Conservation (phyloP, 441 rosid genomes). For the Corymbia calophylla region DNA sequence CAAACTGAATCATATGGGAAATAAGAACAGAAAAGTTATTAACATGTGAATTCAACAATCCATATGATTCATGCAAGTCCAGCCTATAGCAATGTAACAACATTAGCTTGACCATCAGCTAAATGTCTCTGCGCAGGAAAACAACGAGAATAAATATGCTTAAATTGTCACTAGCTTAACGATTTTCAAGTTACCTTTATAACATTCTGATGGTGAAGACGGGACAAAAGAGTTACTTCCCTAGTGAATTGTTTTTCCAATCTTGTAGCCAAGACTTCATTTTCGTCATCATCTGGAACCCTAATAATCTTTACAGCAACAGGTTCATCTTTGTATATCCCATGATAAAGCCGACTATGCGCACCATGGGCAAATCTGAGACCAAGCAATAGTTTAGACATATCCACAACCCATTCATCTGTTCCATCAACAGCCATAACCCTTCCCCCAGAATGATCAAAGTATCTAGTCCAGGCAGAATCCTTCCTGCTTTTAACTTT, state of each 20-base stretch:
- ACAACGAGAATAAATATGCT: background rate
- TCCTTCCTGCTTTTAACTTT: conserved; percentile 57
- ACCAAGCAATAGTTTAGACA: conserved; percentile 86
- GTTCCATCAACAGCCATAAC: conserved; percentile 70
- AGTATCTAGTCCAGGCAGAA: conserved; percentile 72
- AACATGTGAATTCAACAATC: background rate
- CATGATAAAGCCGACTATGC: conserved; percentile 86
- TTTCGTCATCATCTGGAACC: conserved; percentile 84
- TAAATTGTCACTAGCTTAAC: background rate
- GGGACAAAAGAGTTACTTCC: conserved; percentile 79
- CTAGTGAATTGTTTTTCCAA: conserved; percentile 80
- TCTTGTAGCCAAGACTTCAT: conserved; percentile 50
- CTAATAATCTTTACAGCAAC: conserved; percentile 94
- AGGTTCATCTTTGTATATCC: conserved; percentile 78
- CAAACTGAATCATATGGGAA: conserved; percentile 46
- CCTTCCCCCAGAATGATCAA: conserved; percentile 75
- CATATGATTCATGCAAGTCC: background rate
- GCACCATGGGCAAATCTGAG: conserved; percentile 93
- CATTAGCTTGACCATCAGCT: background rate
- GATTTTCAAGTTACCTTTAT: conserved; percentile 51
- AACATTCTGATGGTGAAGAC: conserved; percentile 67
- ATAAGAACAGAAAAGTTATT: conserved; percentile 5
- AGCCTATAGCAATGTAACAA: background rate
- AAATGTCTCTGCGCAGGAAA: background rate
- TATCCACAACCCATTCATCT: conserved; percentile 66